These are phyloP conservation scores for Boletus tomentosulus DNA, from an alignment of 768 basidiomycete genomes.

Conservation along the genomic window DNA sequence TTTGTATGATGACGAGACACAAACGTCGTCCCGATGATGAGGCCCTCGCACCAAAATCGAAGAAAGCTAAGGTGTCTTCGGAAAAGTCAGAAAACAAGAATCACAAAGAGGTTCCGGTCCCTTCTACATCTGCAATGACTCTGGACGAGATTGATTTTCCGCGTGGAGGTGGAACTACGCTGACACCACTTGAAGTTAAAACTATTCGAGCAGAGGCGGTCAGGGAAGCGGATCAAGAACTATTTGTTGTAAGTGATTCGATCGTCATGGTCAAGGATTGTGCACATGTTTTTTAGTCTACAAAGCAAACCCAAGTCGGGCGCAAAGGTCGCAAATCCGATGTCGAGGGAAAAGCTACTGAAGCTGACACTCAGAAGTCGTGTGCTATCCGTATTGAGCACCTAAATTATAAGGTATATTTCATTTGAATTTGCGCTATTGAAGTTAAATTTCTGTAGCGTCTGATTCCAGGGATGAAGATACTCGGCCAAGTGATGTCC, in stretches of 20 bases:
- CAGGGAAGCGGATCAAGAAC: constrained; percentile 78
- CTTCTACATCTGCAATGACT: constrained; percentile 37
- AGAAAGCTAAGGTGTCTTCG: constrained; percentile 53
- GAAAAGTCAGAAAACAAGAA: constrained; percentile 24
- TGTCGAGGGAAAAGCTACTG: constrained; percentile 27
- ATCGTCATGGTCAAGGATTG: neutral
- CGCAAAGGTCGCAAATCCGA: constrained; percentile 50
- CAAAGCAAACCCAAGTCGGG: constrained; percentile 36
- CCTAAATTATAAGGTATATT: constrained; percentile 83
- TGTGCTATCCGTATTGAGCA: constrained; percentile 78
- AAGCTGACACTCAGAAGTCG: constrained; percentile 29
- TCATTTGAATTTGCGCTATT: neutral
- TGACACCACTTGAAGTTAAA: constrained; percentile 89
- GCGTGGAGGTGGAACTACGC: constrained; percentile 85
- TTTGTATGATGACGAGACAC: constrained; percentile 39
- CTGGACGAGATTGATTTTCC: constrained; percentile 89
- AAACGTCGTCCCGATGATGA: constrained; percentile 63
- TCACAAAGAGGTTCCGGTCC: constrained; percentile 24
- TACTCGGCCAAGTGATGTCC: constrained; percentile 82
- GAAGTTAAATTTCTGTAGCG: constrained; percentile 45
- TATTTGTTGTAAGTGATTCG: constrained; percentile 54
- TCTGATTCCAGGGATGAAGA: constrained; percentile 75
- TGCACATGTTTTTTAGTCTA: constrained; percentile 35
- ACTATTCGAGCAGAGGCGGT: constrained; percentile 77
- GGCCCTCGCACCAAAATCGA: constrained; percentile 45